Evolutionary conservation across 169 alveolate species (phyloP).

Genomic region (Cyclospora cayetanensis): DNA sequence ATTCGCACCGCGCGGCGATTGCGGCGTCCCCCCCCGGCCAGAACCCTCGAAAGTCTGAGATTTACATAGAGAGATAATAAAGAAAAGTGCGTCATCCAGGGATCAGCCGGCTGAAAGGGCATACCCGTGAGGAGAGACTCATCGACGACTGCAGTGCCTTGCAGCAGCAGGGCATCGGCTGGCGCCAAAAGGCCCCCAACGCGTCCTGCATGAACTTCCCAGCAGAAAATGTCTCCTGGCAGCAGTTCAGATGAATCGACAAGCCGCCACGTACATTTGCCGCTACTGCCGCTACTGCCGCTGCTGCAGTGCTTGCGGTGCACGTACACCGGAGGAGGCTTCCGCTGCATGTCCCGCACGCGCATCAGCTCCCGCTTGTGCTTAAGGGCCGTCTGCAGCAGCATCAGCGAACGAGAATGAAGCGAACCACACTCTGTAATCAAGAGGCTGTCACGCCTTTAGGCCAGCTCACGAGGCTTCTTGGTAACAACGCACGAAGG

Average conservation of each 20-base stretch:
- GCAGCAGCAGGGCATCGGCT: constrained; percentile 68
- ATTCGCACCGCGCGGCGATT: no score
- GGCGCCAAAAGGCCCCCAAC: constrained; percentile 32
- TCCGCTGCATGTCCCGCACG: constrained; percentile 3
- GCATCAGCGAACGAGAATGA: neutral
- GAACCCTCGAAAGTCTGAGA: no score
- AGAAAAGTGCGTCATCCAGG: neutral
- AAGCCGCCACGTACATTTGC: constrained; percentile 88
- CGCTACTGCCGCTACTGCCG: constrained; percentile 7
- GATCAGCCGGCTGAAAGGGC: neutral
- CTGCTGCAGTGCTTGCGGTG: constrained; percentile 38
- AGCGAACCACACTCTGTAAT: constrained; percentile 17
- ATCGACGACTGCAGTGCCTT: constrained; percentile 74
- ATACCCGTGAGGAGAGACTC: constrained; percentile 88
- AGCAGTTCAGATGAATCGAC: constrained; percentile 87
- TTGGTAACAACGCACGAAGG: constrained; percentile 52
- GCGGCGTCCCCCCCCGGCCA: no score
- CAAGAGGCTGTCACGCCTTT: no score
- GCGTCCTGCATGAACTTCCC: neutral
- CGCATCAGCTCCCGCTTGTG: constrained; percentile 1
- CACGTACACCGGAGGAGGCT: constrained; percentile 48
- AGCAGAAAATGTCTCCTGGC: constrained; percentile 94
- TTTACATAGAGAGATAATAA: no score
- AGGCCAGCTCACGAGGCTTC: no score
- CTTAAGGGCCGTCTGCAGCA: neutral